Percentiles rank a stretch among this genome's conserved stretches.
Evolutionary conservation across 345 rosid species (phyloP).

Genomic region (Euphorbia pulcherrima): DNA sequence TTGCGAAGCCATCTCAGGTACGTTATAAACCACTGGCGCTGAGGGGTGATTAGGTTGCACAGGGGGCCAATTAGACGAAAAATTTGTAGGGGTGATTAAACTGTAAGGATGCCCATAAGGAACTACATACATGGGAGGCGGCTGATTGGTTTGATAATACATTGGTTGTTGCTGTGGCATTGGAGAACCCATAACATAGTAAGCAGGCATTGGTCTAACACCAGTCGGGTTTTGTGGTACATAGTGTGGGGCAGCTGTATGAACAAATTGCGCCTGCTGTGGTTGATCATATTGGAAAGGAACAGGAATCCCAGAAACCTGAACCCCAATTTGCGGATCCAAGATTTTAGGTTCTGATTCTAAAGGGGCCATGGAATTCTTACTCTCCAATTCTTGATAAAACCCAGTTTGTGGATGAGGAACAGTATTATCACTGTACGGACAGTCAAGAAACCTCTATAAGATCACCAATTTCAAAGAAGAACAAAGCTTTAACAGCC

Average conservation of each 20-base stretch:
- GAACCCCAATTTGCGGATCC: slow-evolving; percentile 32
- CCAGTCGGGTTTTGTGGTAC: slow-evolving; percentile 31
- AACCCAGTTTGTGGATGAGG: slow-evolving; percentile 22
- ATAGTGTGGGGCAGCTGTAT: slow-evolving; percentile 33
- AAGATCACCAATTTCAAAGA: background rate
- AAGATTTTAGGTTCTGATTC: slow-evolving; percentile 26
- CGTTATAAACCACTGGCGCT: slow-evolving; percentile 31
- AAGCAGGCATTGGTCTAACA: slow-evolving; percentile 33
- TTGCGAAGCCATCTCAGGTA: slow-evolving; percentile 41
- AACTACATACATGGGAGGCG: slow-evolving; percentile 41
- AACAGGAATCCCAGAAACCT: slow-evolving; percentile 40
- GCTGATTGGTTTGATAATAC: slow-evolving; percentile 46
- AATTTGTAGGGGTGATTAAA: slow-evolving; percentile 20
- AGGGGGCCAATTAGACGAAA: slow-evolving; percentile 26
- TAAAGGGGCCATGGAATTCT: slow-evolving; percentile 16
- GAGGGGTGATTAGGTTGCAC: slow-evolving; percentile 29
- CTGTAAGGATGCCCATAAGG: slow-evolving; percentile 42
- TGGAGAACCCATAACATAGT: slow-evolving; percentile 36
- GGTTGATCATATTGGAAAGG: slow-evolving; percentile 37
- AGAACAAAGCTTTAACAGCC: background rate
- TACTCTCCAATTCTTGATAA: slow-evolving; percentile 39
- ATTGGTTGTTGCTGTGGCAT: slow-evolving; percentile 32
- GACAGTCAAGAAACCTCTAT: slow-evolving; percentile 12
- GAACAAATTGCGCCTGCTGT: slow-evolving; percentile 41
- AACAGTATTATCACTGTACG: slow-evolving; percentile 34